phyloP scores from a whole-genome alignment of 805 yeast species.

The Metschnikowia gelsemii region DNA sequence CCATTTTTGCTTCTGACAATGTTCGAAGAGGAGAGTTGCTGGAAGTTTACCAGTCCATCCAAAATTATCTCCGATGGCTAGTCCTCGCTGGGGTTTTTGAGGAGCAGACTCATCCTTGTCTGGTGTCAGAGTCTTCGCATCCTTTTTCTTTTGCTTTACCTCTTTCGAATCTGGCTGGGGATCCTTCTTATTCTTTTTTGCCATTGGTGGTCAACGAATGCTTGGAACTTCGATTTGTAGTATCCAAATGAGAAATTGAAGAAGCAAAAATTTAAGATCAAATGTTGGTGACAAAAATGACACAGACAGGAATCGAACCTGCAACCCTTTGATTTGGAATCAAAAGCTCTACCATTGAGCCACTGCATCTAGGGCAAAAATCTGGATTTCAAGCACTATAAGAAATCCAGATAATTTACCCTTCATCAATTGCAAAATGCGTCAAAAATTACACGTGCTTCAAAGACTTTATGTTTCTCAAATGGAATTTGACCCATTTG shows the following conservation, averaged over 20 bases:
- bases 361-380: slow-evolving; percentile 24
- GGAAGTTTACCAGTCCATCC: slow-evolving; percentile 98
- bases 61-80: slow-evolving; percentile 51
- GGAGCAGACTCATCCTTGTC: slow-evolving; percentile 10
- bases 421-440: too few species aligned
- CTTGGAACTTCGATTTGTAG: neutral
- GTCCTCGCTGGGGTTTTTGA: slow-evolving; percentile 40
- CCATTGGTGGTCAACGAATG: slow-evolving; percentile 3
- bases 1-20: slow-evolving; percentile 88
- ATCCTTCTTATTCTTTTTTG: slow-evolving; percentile 10
- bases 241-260: neutral
- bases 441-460: too few species aligned
- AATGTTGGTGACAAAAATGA: slow-evolving; percentile 13
- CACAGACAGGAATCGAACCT: slow-evolving; percentile 28
- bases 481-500: neutral
- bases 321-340: slow-evolving; percentile 27
- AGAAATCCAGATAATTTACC: neutral
- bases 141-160: slow-evolving; percentile 8
- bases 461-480: neutral
- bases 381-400: too few species aligned
- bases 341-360: slow-evolving; percentile 28
- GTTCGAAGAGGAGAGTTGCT: slow-evolving; percentile 78
- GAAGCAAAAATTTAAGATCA: neutral
- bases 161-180: slow-evolving; percentile 8
- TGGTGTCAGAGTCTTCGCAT: slow-evolving; percentile 2